Percentiles rank a stretch among this genome's conserved stretches.
Conservation (phyloP, 2,329 filamentous ascomycete genomes). For the Coccinonectria pachysandricola region DNA sequence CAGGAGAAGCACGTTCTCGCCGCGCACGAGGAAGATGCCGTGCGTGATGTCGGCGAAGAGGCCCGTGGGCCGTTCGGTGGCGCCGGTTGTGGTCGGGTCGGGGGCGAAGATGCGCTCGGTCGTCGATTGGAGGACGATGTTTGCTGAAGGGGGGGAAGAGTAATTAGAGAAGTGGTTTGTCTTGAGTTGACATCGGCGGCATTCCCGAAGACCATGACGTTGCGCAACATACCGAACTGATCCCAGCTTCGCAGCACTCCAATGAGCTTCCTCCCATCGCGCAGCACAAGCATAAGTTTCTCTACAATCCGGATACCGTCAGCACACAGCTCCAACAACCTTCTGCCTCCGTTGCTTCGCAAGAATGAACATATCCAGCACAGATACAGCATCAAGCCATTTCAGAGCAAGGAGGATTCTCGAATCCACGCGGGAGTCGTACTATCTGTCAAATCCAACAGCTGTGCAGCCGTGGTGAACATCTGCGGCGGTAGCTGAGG, state of each 20-base stretch:
- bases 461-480: conserved; percentile 94
- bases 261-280: conserved; percentile 88
- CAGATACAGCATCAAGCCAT: too few relatives aligned
- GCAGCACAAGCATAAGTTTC: conserved; percentile 84
- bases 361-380: too few relatives aligned
- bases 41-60: conserved; percentile 77
- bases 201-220: too few relatives aligned
- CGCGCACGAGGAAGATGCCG: conserved; percentile 83
- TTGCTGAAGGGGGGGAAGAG: conserved; percentile 47
- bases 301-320: conserved; percentile 44
- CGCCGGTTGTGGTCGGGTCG: conserved; percentile 31
- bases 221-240: conserved; percentile 73
- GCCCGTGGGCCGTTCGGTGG: conserved; percentile 26
- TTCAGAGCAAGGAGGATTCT: too few relatives aligned
- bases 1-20: conserved; percentile 92
- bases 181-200: too few relatives aligned
- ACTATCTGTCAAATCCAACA: conserved; percentile 97
- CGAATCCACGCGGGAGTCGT: conserved; percentile 30
- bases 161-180: too few relatives aligned
- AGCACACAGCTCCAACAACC: conserved; percentile 14
- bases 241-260: conserved; percentile 94
- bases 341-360: conserved; percentile 1
- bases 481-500: conserved; percentile 80
- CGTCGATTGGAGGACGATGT: conserved; percentile 88
- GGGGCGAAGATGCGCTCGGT: conserved; percentile 74